phyloP scores from a whole-genome alignment of 805 yeast genomes.

The Cyberlindnera euphorbiiphila region DNA sequence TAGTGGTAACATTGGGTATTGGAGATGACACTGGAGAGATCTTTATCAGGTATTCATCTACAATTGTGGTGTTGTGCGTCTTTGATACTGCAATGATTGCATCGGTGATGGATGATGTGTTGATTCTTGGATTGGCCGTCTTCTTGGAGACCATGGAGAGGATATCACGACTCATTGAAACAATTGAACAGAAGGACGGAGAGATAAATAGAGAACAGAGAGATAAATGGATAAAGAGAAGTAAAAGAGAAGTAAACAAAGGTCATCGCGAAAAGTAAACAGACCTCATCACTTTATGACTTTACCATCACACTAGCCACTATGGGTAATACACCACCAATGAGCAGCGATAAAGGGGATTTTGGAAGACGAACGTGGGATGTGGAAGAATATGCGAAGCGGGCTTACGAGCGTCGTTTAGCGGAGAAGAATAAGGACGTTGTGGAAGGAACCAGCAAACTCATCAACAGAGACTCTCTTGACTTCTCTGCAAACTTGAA shows the following conservation, averaged over 20 bases:
- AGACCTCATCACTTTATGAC: background rate
- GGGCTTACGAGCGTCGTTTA: conserved; percentile 34
- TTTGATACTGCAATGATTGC: no score
- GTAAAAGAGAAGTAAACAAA: conserved; percentile 1
- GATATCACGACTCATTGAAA: conserved; percentile 14
- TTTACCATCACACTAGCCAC: background rate
- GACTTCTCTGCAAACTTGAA: conserved; percentile 31
- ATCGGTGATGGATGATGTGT: background rate
- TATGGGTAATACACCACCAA: conserved; percentile 7
- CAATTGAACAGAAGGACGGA: background rate
- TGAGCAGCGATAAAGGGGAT: conserved; percentile 3
- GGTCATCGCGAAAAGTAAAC: background rate
- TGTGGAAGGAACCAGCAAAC: conserved; percentile 11
- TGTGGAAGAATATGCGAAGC: conserved; percentile 54
- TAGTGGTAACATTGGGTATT: conserved; percentile 5
- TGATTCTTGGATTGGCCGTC: conserved; percentile 1
- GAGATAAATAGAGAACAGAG: background rate
- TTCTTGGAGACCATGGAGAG: conserved; percentile 16
- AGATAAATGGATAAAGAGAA: background rate
- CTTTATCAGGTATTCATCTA: conserved; percentile 41
- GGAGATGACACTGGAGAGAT: conserved; percentile 32
- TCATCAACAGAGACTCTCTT: conserved; percentile 18
- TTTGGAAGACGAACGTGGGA: conserved; percentile 75
- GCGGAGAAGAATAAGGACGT: conserved; percentile 17
- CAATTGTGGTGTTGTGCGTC: conserved; percentile 32